These are phyloP conservation scores for Ramularia collo-cygni DNA, from an alignment of 2,329 filamentous ascomycete genomes.

Conservation along the genomic window DNA sequence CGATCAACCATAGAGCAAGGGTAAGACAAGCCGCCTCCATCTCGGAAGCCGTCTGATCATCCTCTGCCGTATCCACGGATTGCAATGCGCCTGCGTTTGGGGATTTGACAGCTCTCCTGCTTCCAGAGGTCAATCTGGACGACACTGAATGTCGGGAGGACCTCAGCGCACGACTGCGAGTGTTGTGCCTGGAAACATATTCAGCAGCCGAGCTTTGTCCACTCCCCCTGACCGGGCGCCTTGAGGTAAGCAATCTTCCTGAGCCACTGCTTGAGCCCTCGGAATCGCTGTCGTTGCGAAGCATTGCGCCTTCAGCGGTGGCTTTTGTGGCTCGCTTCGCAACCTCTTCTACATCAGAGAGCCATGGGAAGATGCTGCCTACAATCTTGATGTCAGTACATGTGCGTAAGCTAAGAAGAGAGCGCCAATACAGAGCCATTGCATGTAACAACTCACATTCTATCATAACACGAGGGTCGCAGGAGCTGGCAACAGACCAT, in stretches of 20 bases:
- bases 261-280: too few relatives aligned
- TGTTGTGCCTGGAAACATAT: too few relatives aligned
- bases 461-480: slow-evolving; percentile 44
- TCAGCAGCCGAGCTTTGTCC: too few relatives aligned
- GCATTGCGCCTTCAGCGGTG: slow-evolving; percentile 2
- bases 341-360: slow-evolving; percentile 7
- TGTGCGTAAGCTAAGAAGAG: too few relatives aligned
- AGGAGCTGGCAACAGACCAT: slow-evolving; percentile 46
- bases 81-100: slow-evolving; percentile 1
- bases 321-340: slow-evolving; percentile 1
- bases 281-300: too few relatives aligned
- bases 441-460: slow-evolving; percentile 6
- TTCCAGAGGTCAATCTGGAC: background rate
- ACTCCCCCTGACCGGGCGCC: too few relatives aligned
- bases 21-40: slow-evolving; percentile 13
- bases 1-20: slow-evolving; percentile 6
- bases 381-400: too few relatives aligned
- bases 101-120: background rate
- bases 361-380: slow-evolving; percentile 10
- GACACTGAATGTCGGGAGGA: background rate
- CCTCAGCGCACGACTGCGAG: too few relatives aligned
- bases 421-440: too few relatives aligned
- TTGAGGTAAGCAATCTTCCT: too few relatives aligned
- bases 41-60: slow-evolving; percentile 2
- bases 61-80: slow-evolving; percentile 1